Evolutionary conservation across 108 stramenopile species (phyloP).

Genomic region (Discostella pseudostelligera): DNA sequence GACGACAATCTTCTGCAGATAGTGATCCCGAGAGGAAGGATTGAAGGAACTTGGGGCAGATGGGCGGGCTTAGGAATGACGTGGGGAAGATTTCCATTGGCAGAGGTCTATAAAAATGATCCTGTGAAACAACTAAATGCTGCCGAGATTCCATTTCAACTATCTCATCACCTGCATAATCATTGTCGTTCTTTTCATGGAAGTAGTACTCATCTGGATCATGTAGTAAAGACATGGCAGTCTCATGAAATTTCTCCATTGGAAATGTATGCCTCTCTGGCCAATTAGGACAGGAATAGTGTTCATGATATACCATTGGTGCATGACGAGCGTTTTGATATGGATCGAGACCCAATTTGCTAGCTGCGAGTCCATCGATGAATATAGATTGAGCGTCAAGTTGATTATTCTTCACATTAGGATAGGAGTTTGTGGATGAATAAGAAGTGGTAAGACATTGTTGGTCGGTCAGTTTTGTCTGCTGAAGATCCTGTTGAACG

Average conservation of each 20-base stretch:
- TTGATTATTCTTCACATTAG: neutral
- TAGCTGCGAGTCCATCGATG: conserved; percentile 37
- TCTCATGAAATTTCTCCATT: conserved; percentile 56
- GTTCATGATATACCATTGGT: conserved; percentile 73
- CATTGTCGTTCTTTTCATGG: neutral
- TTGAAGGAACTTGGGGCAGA: conserved; percentile 45
- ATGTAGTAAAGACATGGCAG: conserved; percentile 48
- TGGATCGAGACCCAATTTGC: conserved; percentile 56
- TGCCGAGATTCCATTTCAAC: neutral
- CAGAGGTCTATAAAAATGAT: conserved; percentile 59
- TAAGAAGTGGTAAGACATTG: neutral
- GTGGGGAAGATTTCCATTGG: conserved; percentile 40
- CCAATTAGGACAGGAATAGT: conserved; percentile 68
- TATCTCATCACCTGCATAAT: conserved; percentile 5
- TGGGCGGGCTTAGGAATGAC: conserved; percentile 37
- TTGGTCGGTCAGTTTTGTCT: neutral
- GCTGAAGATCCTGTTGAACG: conserved; percentile 5
- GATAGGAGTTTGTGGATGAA: neutral
- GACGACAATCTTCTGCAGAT: conserved; percentile 54
- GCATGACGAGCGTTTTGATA: conserved; percentile 53
- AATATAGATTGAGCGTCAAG: neutral
- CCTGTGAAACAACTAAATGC: conserved; percentile 45
- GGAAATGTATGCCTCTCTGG: conserved; percentile 71
- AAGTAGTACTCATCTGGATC: conserved; percentile 17
- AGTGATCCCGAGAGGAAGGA: conserved; percentile 54